A percentile compares a stretch with the other conserved stretches of the same genome.
phyloP scores from a whole-genome alignment of 2,329 filamentous ascomycete species.

The Paramyrothecium sp. region DNA sequence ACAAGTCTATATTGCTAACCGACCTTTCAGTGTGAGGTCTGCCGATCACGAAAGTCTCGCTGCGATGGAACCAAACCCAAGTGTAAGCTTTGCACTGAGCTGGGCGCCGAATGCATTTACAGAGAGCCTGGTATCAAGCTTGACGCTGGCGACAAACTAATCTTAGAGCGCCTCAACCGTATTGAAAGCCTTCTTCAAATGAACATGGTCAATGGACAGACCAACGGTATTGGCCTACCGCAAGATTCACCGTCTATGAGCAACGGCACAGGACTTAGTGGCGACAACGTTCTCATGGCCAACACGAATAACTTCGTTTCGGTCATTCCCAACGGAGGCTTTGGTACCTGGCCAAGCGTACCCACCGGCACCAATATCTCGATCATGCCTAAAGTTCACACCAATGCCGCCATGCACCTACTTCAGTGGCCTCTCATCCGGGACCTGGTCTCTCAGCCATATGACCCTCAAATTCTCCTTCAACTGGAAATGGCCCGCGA shows the following conservation, averaged over 20 bases:
- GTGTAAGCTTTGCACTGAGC: conserved; percentile 79
- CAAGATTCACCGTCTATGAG: conserved; percentile 65
- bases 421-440: conserved; percentile 80
- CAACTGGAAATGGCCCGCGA: conserved; percentile 79
- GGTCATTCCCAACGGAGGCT: conserved; percentile 59
- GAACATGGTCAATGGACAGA: conserved; percentile 51
- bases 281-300: conserved; percentile 50
- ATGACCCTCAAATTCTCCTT: conserved; percentile 78
- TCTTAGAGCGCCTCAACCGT: conserved; percentile 72
- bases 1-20: not conserved
- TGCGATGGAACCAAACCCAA: conserved; percentile 80
- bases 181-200: conserved; percentile 80
- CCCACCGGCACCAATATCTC: conserved; percentile 65
- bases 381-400: conserved; percentile 83
- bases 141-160: conserved; percentile 82
- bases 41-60: conserved; percentile 75
- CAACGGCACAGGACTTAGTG: conserved; percentile 60
- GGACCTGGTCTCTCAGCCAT: conserved; percentile 72
- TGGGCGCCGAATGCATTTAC: conserved; percentile 81
- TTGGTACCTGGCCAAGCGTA: conserved; percentile 68
- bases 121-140: conserved; percentile 84
- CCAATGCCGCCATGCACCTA: conserved; percentile 75
- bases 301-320: conserved; percentile 47
- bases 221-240: conserved; percentile 53
- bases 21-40: conserved; percentile 71